These are phyloP conservation scores for Aspergillus fructus DNA, from an alignment of 2,329 filamentous ascomycete species.

Conservation along the genomic window DNA sequence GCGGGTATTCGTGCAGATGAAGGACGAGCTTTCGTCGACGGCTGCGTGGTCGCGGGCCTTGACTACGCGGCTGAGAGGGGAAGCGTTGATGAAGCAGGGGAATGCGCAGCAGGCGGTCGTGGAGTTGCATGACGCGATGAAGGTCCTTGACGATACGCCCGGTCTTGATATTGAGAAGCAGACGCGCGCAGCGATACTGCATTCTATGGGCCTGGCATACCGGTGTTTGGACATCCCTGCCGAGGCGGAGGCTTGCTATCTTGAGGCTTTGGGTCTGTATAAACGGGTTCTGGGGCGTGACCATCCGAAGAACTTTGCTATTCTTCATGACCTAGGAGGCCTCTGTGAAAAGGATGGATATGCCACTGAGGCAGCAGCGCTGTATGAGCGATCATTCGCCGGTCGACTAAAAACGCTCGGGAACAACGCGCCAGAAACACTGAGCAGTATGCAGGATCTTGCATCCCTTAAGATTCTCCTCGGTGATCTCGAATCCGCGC, in stretches of 20 bases:
- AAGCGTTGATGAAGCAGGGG: constrained; percentile 22
- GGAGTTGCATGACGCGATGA: constrained; percentile 26
- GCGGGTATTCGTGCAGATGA: constrained; percentile 29
- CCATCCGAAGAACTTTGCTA: constrained; percentile 26
- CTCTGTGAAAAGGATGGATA: constrained; percentile 31
- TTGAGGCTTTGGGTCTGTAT: constrained; percentile 28
- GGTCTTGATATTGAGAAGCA: constrained; percentile 25
- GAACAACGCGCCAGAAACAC: constrained; percentile 30
- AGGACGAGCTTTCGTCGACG: constrained; percentile 22
- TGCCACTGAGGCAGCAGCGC: constrained; percentile 29
- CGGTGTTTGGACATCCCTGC: constrained; percentile 22
- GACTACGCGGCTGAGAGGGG: constrained; percentile 21
- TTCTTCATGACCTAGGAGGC: constrained; percentile 29
- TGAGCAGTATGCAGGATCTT: constrained; percentile 31
- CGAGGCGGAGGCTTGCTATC: constrained; percentile 29
- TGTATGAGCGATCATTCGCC: constrained; percentile 32
- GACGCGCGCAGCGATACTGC: constrained; percentile 25
- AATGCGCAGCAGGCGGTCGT: constrained; percentile 23
- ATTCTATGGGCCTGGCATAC: constrained; percentile 28
- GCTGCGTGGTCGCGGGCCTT: constrained; percentile 22
- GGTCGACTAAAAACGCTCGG: constrained; percentile 30
- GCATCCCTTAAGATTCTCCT: constrained; percentile 27
- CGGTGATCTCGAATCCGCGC: constrained; percentile 28
- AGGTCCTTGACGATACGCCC: constrained; percentile 22
- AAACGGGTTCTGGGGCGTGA: constrained; percentile 30